Base-by-base conservation (phyloP, 148 eudicot species). In the Rheum nobile region DNA sequence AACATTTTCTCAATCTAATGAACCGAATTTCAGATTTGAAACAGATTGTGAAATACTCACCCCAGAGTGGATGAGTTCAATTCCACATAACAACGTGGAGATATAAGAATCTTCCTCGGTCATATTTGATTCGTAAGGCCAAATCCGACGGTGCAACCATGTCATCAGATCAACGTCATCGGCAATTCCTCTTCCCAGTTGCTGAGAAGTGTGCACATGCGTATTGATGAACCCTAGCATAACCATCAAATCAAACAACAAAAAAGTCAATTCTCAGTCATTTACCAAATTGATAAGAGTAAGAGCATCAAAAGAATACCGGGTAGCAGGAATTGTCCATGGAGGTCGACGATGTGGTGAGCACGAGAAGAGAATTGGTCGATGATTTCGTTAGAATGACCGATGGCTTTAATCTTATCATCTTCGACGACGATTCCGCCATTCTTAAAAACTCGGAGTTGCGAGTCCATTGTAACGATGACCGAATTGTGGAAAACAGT, bases 41-140 rank as follows among this genome's bases (percentile, higher is more conserved):
- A 43, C 17, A 39, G 19, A 39, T 39, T 26, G n/a, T 41, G 50
- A 71, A n/a, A 41, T 41, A 26, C 90, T 75, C 72, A 91, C 96
- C 75, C 98, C 98, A 16, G 97, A 89, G 82, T 84, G 98, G 63
- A 93, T 91, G 69, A 93, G 98, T 78, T 93, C 98, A 71, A 93
- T 91, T 75, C 97, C 96, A 70, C 98, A 93, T 3, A 91, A 91
- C 79, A 93, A 75, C 74, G 98, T 89, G 59, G 98, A 93, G 48
- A 93, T 50, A 76, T 83, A 93, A 0, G 98, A 93, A 68, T 93
- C 96, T 8, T 84, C 78, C 65, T 85, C 84, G 0, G 90, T 86
- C 92, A 93, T 90, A 80, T 87, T 88, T 3, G 97, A 85, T 75
- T 93, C 97, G 71, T 91, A 93, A 41, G 98, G 98, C 98, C 98